Percentiles rank a stretch among this genome's conserved stretches.
Conservation (phyloP, 164 flowering plant species). For the Macadamia integrifolia region DNA sequence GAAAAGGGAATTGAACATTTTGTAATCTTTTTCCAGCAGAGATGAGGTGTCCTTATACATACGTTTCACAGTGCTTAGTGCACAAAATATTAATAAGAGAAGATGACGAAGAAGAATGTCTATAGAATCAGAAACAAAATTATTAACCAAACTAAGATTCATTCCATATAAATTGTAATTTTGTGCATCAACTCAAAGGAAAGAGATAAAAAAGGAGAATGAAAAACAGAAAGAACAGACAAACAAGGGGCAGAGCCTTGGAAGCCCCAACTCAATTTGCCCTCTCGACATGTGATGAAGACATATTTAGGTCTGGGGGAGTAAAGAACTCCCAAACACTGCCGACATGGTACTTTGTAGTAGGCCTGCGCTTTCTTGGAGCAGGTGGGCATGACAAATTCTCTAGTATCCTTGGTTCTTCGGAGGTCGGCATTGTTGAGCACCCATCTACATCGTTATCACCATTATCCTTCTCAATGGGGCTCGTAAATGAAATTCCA, state of each 20-base stretch:
- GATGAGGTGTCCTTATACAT: too few relatives aligned
- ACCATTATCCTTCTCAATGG: conserved; percentile 21
- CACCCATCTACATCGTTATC: conserved; percentile 24
- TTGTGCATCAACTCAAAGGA: conserved; percentile 26
- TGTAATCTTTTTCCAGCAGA: too few relatives aligned
- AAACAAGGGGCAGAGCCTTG: neutral
- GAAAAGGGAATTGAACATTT: too few relatives aligned
- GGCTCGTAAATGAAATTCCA: conserved; percentile 21
- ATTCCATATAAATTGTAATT: conserved; percentile 18
- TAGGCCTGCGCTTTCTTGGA: conserved; percentile 62
- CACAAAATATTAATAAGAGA: neutral
- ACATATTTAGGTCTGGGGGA: conserved; percentile 69
- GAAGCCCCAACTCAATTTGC: conserved; percentile 24
- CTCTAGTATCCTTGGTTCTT: conserved; percentile 56
- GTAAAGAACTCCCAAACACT: conserved; percentile 60
- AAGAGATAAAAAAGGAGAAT: conserved; percentile 4
- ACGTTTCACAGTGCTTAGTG: too few relatives aligned
- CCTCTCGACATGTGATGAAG: conserved; percentile 48
- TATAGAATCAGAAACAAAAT: too few relatives aligned
- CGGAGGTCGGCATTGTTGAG: conserved; percentile 54
- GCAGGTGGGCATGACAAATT: conserved; percentile 66
- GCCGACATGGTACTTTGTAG: conserved; percentile 29
- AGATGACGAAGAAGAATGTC: too few relatives aligned
- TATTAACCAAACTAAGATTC: conserved; percentile 13
- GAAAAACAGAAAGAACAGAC: neutral